These are phyloP conservation scores for Lumnitzera littorea DNA, from an alignment of 345 rosid genomes.

Conservation along the genomic window DNA sequence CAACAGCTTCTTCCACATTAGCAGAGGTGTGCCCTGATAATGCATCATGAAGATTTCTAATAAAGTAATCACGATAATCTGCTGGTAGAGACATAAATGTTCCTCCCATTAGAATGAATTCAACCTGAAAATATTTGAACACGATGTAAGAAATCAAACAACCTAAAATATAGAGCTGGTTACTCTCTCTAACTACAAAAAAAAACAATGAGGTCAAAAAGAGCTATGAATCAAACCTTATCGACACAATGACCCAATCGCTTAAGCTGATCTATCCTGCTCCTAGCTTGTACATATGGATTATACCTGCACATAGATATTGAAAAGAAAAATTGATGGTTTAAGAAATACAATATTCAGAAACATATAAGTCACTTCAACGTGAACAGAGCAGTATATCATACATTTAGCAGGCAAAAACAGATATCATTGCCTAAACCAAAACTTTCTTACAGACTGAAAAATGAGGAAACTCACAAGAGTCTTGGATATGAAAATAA, in stretches of 20 bases:
- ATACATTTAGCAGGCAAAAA: too few species aligned
- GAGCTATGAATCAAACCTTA: slow-evolving; percentile 42
- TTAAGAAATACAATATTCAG: background rate
- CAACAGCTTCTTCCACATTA: slow-evolving; percentile 93
- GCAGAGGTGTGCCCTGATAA: slow-evolving; percentile 94
- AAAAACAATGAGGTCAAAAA: background rate
- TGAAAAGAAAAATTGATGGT: background rate
- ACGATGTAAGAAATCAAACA: background rate
- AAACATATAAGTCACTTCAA: too few species aligned
- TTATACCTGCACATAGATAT: slow-evolving; percentile 47
- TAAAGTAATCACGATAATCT: slow-evolving; percentile 90
- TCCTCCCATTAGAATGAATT: slow-evolving; percentile 98
- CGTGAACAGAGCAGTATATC: too few species aligned
- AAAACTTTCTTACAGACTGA: too few species aligned
- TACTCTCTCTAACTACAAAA: background rate
- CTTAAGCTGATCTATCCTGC: slow-evolving; percentile 99
- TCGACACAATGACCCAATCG: slow-evolving; percentile 97
- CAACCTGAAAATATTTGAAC: slow-evolving; percentile 51
- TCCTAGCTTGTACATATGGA: slow-evolving; percentile 95
- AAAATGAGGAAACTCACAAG: too few species aligned
- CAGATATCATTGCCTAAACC: too few species aligned
- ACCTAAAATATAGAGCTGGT: background rate
- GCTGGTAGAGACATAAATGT: slow-evolving; percentile 97
- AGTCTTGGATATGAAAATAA: too few species aligned
- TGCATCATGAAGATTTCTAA: slow-evolving; percentile 94